Base-by-base conservation (phyloP, 1,139 yeast species). In the Meyerozyma smithsonii region DNA sequence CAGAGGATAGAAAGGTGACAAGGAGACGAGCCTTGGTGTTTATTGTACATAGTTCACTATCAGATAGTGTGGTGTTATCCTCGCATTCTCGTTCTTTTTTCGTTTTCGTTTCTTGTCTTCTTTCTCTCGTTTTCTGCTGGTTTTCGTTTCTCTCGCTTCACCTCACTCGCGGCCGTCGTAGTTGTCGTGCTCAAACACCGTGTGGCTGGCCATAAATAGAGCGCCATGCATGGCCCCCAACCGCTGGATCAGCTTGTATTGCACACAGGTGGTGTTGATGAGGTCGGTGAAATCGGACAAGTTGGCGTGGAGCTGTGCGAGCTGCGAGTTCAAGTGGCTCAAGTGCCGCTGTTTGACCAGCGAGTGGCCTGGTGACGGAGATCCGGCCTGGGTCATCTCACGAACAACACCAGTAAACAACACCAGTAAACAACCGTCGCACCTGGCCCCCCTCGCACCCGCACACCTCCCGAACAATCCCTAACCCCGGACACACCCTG, bases 191-290 rank as follows among this genome's bases (percentile, higher is more conserved):
- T 77, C 84, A 54, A 78, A 77, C n/a, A 77, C 81, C 33, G 71
- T 68, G 49, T 78, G 81, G 49, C 80, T 72, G 4, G 84, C 82
- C 83, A 79, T 78, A 50, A 80, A 76, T 47, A 81, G 59, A 17
- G 80, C 67, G 1, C 84, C 84, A 46, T 81, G 87, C 46, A 78
- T 64, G 38, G 77, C 69, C 3, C 86, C 87, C 35, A 81, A 59
- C 44, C 68, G 66, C 50, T 79, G 74, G 24, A 81, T 74, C 23
- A 71, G 64, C 44, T 74, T 72, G 39, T 77, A 81, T 49, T 81
- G 87, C 19, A 67, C 67, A 8, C 77, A 65, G 1, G 85, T 77
- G 10, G 75, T 75, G 32, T 67, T 64, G 35, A 81, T 58, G 46
- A 79, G 60, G 46, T 68, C 76, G 50, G 77, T 79, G 52, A 81